These are phyloP conservation scores for Sugiyamaella japonica DNA, from an alignment of 1,139 yeast genomes.

Conservation along the genomic window DNA sequence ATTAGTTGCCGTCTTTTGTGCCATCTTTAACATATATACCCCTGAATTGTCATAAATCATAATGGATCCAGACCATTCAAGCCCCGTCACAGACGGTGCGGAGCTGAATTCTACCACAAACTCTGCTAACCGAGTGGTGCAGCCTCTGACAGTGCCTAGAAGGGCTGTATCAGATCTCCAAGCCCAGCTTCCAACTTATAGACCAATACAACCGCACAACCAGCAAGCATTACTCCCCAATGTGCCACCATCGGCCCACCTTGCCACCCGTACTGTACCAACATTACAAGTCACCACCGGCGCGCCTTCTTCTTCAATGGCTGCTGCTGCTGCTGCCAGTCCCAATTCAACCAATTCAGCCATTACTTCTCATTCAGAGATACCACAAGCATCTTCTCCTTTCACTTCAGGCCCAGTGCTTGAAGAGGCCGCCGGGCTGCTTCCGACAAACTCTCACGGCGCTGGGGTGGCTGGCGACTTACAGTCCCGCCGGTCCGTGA, in stretches of 20 bases:
- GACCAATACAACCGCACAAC: neutral
- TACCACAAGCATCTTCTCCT: slow-evolving; percentile 7
- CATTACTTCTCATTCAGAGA: neutral
- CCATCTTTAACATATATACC: neutral
- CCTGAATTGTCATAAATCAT: neutral
- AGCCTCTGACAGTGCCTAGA: slow-evolving; percentile 7
- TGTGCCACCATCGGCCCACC: slow-evolving; percentile 12
- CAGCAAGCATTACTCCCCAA: slow-evolving; percentile 1
- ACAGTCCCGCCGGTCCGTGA: slow-evolving; percentile 19
- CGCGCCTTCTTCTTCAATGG: neutral
- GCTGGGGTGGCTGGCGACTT: slow-evolving; percentile 4
- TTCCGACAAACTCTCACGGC: neutral
- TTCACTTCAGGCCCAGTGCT: slow-evolving; percentile 14
- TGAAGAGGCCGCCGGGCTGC: slow-evolving; percentile 16
- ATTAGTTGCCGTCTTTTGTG: neutral
- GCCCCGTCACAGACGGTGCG: neutral
- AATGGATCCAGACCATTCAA: slow-evolving; percentile 1
- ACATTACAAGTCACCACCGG: neutral
- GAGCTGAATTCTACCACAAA: neutral
- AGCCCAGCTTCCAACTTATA: neutral
- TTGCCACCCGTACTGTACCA: slow-evolving; percentile 2
- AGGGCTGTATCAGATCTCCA: neutral
- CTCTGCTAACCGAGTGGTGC: neutral
- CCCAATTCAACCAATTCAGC: slow-evolving; percentile 2
- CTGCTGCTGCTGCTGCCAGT: neutral